phyloP scores from a whole-genome alignment of 441 rosid genomes.

The Erodium moschatum region DNA sequence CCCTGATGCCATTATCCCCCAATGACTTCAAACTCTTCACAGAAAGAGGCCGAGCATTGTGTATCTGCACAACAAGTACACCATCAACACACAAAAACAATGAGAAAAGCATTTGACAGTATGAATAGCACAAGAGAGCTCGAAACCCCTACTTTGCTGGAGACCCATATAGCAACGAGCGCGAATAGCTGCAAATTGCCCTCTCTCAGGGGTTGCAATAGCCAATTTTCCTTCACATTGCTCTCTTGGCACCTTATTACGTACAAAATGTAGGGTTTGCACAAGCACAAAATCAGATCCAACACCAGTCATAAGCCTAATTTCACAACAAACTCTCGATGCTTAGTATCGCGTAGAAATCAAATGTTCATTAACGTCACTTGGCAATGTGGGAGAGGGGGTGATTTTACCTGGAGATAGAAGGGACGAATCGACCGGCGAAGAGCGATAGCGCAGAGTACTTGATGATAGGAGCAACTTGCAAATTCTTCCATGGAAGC shows the following conservation, averaged over 20 bases:
- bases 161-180: constrained; percentile 60
- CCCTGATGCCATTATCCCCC: constrained; percentile 44
- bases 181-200: constrained; percentile 67
- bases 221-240: constrained; percentile 41
- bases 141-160: constrained; percentile 52
- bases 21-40: constrained; percentile 43
- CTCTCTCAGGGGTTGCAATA: constrained; percentile 48
- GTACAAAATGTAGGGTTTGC: background rate
- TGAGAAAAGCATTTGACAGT: background rate
- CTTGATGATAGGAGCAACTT: constrained; percentile 52
- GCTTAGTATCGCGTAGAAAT: background rate
- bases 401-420: constrained; percentile 34
- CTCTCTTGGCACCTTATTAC: constrained; percentile 30
- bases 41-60: constrained; percentile 42
- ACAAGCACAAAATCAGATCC: background rate
- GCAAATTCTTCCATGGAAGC: constrained; percentile 33
- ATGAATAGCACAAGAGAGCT: background rate
- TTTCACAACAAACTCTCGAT: background rate
- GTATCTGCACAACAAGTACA: constrained; percentile 38
- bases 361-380: background rate
- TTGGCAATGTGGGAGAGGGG: background rate
- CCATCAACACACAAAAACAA: constrained; percentile 3
- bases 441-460: constrained; percentile 63
- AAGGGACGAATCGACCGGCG: constrained; percentile 46
- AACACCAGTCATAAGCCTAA: background rate